A percentile compares a stretch with the other conserved stretches of the same genome.
These are phyloP conservation scores for Ophiostoma pallidulum DNA, from an alignment of 2,329 filamentous ascomycete species.

Conservation along the genomic window DNA sequence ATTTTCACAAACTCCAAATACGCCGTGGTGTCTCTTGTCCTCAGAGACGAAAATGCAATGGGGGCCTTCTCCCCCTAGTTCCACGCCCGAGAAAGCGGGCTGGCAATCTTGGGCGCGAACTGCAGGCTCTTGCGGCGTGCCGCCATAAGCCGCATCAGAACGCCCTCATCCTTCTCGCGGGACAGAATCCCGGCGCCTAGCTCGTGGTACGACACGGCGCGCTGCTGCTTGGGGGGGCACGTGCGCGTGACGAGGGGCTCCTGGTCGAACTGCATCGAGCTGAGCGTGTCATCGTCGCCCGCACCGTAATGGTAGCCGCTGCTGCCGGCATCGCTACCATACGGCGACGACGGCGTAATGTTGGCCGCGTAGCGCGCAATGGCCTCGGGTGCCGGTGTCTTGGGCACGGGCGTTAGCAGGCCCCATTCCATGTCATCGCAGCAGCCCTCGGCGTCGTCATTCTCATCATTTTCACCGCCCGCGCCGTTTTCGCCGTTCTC, in stretches of 20 bases:
- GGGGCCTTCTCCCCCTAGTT: conserved; percentile 19
- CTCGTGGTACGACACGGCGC: conserved; percentile 23
- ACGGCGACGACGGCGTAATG: conserved; percentile 37
- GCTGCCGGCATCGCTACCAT: conserved; percentile 25
- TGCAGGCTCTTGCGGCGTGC: conserved; percentile 69
- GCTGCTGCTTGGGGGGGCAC: conserved; percentile 43
- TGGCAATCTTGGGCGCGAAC: conserved; percentile 65
- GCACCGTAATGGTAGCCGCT: conserved; percentile 18
- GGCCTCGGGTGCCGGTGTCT: conserved; percentile 47
- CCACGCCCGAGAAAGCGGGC: conserved; percentile 56
- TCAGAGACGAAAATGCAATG: no score
- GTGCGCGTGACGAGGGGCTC: conserved; percentile 39
- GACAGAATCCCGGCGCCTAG: conserved; percentile 37
- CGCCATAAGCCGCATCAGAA: conserved; percentile 56
- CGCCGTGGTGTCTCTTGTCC: no score
- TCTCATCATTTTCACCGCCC: no score
- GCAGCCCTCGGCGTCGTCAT: conserved; percentile 22
- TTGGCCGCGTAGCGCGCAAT: conserved; percentile 44
- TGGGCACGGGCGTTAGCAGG: conserved; percentile 46
- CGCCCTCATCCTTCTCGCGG: conserved; percentile 43
- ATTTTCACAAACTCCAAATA: no score
- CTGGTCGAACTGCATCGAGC: conserved; percentile 17
- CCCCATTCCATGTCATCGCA: conserved; percentile 27
- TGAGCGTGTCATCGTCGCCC: conserved; percentile 24
- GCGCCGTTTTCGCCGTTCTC: conserved; percentile 21